These are phyloP conservation scores for Lepiota venenata DNA, from an alignment of 768 basidiomycete species.

Conservation along the genomic window DNA sequence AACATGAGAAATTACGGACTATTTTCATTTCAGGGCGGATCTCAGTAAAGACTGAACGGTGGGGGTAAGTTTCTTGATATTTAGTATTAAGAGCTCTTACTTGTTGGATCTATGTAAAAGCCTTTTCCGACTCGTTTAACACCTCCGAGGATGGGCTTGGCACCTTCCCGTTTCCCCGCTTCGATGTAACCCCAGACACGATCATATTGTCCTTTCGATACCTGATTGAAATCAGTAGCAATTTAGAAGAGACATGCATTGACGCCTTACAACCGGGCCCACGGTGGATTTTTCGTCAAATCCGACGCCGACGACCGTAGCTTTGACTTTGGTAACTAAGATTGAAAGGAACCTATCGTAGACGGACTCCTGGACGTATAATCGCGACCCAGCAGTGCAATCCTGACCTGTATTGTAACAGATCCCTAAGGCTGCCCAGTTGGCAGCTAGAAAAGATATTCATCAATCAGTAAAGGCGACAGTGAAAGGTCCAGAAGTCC, in stretches of 20 bases:
- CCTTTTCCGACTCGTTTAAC: slow-evolving; percentile 73
- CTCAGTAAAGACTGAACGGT: slow-evolving; percentile 70
- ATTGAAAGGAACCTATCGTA: slow-evolving; percentile 80
- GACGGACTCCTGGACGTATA: slow-evolving; percentile 84
- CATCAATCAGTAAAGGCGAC: slow-evolving; percentile 1
- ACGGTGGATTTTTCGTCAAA: slow-evolving; percentile 72
- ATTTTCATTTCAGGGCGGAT: slow-evolving; percentile 82
- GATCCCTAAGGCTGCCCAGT: slow-evolving; percentile 84
- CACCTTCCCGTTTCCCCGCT: slow-evolving; percentile 80
- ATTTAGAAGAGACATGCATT: background rate
- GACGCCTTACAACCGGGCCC: slow-evolving; percentile 75
- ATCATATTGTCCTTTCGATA: slow-evolving; percentile 83
- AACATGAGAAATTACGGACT: slow-evolving; percentile 38
- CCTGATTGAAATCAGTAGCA: slow-evolving; percentile 34
- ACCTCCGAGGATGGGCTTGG: slow-evolving; percentile 77
- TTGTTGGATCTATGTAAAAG: slow-evolving; percentile 87
- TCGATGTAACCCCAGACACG: slow-evolving; percentile 88
- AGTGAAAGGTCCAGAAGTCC: background rate
- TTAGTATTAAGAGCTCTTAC: slow-evolving; percentile 37
- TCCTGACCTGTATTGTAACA: slow-evolving; percentile 91
- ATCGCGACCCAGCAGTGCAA: slow-evolving; percentile 88
- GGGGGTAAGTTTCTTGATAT: background rate
- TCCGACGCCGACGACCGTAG: slow-evolving; percentile 75
- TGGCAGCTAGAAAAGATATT: slow-evolving; percentile 51
- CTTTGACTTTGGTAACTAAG: slow-evolving; percentile 63